Evolutionary conservation across 2,329 filamentous ascomycete species (phyloP).

Genomic region (Trichoderma sp.): DNA sequence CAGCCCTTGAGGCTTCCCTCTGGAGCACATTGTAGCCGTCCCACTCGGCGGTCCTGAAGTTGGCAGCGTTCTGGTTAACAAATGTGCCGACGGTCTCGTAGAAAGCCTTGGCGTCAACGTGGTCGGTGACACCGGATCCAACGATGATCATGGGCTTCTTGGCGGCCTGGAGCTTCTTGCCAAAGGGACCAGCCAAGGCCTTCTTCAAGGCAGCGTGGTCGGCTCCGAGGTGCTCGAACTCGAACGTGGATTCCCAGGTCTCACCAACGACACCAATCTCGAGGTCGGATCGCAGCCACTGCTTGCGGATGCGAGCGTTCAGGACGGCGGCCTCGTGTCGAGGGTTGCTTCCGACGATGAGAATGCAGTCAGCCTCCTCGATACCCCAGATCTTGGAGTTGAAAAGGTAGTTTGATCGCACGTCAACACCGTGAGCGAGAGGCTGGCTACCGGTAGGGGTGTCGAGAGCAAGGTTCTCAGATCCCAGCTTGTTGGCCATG

Average conservation of each 20-base stretch:
- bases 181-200: slow-evolving; percentile 80
- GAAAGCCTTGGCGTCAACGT: slow-evolving; percentile 84
- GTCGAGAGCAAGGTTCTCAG: slow-evolving; percentile 92
- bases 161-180: slow-evolving; percentile 83
- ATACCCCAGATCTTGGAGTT: slow-evolving; percentile 94
- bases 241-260: slow-evolving; percentile 89
- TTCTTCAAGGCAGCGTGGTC: slow-evolving; percentile 79
- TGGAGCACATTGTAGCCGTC: slow-evolving; percentile 97
- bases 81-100: slow-evolving; percentile 89
- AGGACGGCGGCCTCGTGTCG: slow-evolving; percentile 92
- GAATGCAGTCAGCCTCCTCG: slow-evolving; percentile 87
- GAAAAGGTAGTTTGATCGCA: slow-evolving; percentile 93
- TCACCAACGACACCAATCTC: slow-evolving; percentile 90
- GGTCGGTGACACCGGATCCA: slow-evolving; percentile 87
- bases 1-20: slow-evolving; percentile 84
- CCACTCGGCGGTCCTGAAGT: slow-evolving; percentile 87
- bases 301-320: slow-evolving; percentile 95
- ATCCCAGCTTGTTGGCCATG: slow-evolving; percentile 91
- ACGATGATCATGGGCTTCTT: slow-evolving; percentile 97
- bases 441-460: slow-evolving; percentile 80
- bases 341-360: slow-evolving; percentile 92
- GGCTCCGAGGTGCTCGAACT: slow-evolving; percentile 84
- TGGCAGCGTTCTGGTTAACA: slow-evolving; percentile 86
- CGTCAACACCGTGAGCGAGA: slow-evolving; percentile 85
- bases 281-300: slow-evolving; percentile 93